Conservation (phyloP, 2,329 filamentous ascomycete genomes). For the Parastagonospora nodorum region DNA sequence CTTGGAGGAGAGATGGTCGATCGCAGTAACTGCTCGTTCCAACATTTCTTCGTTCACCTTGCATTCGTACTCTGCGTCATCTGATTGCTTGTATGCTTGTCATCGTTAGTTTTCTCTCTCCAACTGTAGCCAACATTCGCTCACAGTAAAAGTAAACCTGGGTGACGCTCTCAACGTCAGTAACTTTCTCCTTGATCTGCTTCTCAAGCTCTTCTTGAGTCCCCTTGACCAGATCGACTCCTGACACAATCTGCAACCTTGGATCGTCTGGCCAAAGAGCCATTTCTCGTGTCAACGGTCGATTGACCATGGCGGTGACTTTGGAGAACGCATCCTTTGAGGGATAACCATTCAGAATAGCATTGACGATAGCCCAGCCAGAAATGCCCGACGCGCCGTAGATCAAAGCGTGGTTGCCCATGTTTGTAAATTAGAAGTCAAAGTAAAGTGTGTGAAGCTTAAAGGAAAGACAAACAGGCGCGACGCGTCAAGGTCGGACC, state of each 20-base stretch:
- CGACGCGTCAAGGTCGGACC: background rate
- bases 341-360: conserved; percentile 54
- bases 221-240: conserved; percentile 48
- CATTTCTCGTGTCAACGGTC: conserved; percentile 44
- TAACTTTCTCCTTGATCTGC: conserved; percentile 43
- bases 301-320: conserved; percentile 56
- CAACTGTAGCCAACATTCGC: background rate
- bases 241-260: conserved; percentile 46
- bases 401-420: conserved; percentile 41
- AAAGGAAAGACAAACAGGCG: background rate
- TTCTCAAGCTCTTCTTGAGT: conserved; percentile 39
- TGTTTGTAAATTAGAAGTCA: conserved; percentile 7
- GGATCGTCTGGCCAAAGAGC: conserved; percentile 44
- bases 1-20: conserved; percentile 32
- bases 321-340: conserved; percentile 50
- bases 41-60: conserved; percentile 46
- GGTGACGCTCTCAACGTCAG: conserved; percentile 44
- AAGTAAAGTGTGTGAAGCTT: background rate
- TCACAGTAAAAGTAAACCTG: conserved; percentile 50
- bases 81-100: conserved; percentile 37
- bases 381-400: conserved; percentile 56
- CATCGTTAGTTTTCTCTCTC: background rate
- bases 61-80: conserved; percentile 34
- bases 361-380: conserved; percentile 57
- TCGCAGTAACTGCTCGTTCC: conserved; percentile 43